A percentile compares a stretch with the other conserved stretches of the same genome.
Evolutionary conservation across 768 basidiomycete genomes (phyloP).

Genomic region (Pulveroboletus ravenelii): DNA sequence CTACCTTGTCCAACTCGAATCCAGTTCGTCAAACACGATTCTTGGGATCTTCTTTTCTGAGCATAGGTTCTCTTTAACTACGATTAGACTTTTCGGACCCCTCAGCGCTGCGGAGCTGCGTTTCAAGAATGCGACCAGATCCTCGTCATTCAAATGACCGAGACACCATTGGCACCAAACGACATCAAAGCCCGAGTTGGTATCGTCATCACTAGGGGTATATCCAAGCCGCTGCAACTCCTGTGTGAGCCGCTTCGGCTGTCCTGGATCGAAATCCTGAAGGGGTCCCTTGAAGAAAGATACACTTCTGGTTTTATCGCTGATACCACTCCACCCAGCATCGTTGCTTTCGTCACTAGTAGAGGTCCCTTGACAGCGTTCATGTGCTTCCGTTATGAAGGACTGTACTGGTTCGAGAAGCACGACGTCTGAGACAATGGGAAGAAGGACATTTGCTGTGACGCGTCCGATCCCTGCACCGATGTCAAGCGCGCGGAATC

Average conservation of each 20-base stretch:
- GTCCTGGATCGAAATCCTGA: constrained; percentile 74
- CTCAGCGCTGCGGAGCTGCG: constrained; percentile 59
- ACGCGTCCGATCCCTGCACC: constrained; percentile 95
- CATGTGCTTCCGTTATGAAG: constrained; percentile 72
- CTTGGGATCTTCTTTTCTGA: constrained; percentile 52
- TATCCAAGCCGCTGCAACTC: constrained; percentile 68
- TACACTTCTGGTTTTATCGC: constrained; percentile 60
- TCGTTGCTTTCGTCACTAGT: constrained; percentile 28
- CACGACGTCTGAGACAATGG: constrained; percentile 81
- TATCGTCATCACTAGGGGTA: constrained; percentile 49
- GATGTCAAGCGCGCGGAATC: constrained; percentile 81
- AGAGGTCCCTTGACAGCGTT: constrained; percentile 33
- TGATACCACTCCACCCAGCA: constrained; percentile 62
- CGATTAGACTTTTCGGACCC: constrained; percentile 52
- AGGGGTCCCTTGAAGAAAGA: constrained; percentile 76
- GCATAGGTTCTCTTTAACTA: constrained; percentile 93
- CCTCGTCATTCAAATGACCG: constrained; percentile 73
- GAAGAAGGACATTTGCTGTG: constrained; percentile 83
- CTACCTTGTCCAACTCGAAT: constrained; percentile 88
- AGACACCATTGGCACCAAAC: constrained; percentile 99
- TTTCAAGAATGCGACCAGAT: constrained; percentile 74
- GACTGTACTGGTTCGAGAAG: constrained; percentile 82
- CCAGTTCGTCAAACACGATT: constrained; percentile 72
- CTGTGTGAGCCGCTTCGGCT: constrained; percentile 33
- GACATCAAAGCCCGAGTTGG: constrained; percentile 72